Conservation (phyloP, 768 basidiomycete genomes). For the Hygrophorus pudorinus region DNA sequence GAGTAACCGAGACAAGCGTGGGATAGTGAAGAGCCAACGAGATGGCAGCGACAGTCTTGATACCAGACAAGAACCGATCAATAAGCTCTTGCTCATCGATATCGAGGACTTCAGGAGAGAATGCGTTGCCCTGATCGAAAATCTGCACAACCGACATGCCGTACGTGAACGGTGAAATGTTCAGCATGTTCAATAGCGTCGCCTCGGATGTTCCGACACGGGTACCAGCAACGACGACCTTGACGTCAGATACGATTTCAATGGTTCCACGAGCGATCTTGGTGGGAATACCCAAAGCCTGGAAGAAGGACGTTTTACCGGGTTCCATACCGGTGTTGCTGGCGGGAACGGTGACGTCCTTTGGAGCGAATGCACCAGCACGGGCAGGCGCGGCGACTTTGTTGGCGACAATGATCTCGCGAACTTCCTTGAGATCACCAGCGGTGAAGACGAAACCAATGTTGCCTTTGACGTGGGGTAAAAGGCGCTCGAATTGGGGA, state of each 20-base stretch:
- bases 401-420: slow-evolving; percentile 90
- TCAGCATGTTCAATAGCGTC: slow-evolving; percentile 97
- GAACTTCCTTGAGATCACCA: slow-evolving; percentile 87
- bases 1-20: slow-evolving; percentile 85
- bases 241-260: slow-evolving; percentile 96
- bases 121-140: slow-evolving; percentile 88
- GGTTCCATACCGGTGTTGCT: slow-evolving; percentile 99
- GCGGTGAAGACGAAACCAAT: slow-evolving; percentile 98
- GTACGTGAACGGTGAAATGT: slow-evolving; percentile 99
- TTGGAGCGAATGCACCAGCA: slow-evolving; percentile 92
- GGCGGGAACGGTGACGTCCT: slow-evolving; percentile 85
- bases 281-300: slow-evolving; percentile 98
- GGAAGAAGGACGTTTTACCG: slow-evolving; percentile 99
- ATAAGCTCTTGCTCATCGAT: slow-evolving; percentile 87
- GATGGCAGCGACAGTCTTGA: slow-evolving; percentile 93
- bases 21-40: slow-evolving; percentile 96
- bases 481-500: slow-evolving; percentile 94
- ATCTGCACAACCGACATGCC: slow-evolving; percentile 99
- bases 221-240: slow-evolving; percentile 86
- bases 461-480: slow-evolving; percentile 94
- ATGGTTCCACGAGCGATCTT: slow-evolving; percentile 99
- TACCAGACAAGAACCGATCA: slow-evolving; percentile 83
- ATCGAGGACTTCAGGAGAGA: slow-evolving; percentile 86
- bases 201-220: slow-evolving; percentile 98
- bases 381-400: slow-evolving; percentile 98